phyloP scores from a whole-genome alignment of 257 asterid genomes.

The Solanum arcanum region DNA sequence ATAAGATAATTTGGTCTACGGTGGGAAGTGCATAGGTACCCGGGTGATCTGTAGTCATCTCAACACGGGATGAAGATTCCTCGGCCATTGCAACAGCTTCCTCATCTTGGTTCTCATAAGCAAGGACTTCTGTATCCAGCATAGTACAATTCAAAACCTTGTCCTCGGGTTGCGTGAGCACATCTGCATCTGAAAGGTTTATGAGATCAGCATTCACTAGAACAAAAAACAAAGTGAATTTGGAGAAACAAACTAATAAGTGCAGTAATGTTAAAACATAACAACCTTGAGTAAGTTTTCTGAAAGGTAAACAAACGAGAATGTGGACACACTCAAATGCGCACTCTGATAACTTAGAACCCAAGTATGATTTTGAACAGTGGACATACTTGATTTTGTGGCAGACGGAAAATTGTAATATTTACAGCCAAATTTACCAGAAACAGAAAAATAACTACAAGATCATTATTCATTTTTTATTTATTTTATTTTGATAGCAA shows the following conservation, averaged over 20 bases:
- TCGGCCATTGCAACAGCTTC: slow-evolving; percentile 59
- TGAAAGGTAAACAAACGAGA: not conserved
- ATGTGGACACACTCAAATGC: not conserved
- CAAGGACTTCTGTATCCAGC: slow-evolving; percentile 43
- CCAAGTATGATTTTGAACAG: not conserved
- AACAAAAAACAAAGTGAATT: not conserved
- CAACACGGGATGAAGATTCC: slow-evolving; percentile 39
- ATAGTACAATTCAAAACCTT: slow-evolving; percentile 43
- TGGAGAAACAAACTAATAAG: not conserved
- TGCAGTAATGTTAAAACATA: not conserved
- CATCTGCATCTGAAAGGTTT: slow-evolving; percentile 25
- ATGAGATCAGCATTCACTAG: not conserved
- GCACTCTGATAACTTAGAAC: not conserved
- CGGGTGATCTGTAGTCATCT: slow-evolving; percentile 12
- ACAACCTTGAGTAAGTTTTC: not conserved
- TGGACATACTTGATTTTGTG: not conserved
- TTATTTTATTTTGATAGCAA: not conserved
- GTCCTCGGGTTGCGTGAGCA: slow-evolving; percentile 39
- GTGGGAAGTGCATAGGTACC: slow-evolving; percentile 15
- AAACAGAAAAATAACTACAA: not conserved
- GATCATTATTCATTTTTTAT: no score
- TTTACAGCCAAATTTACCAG: not conserved
- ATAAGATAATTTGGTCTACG: not conserved
- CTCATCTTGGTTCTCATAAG: slow-evolving; percentile 55
- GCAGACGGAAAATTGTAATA: not conserved